phyloP scores from a whole-genome alignment of 176 grass and related monocot genomes.

The Juncus inflexus region DNA sequence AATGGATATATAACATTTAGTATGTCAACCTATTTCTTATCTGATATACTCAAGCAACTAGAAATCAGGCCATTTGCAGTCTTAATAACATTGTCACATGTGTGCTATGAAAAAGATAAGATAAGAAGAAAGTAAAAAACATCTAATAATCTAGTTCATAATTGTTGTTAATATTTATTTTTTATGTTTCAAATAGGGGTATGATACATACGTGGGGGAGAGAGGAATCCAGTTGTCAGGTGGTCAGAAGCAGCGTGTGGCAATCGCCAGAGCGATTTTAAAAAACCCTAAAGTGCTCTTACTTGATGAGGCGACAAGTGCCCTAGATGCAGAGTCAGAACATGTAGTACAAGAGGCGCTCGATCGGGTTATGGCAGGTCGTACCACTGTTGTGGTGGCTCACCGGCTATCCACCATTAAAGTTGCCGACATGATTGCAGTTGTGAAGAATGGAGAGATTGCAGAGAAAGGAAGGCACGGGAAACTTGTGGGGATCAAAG shows the following conservation, averaged over 20 bases:
- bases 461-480: conserved; percentile 39
- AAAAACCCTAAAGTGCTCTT: conserved; percentile 55
- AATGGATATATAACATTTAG: no score
- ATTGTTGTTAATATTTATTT: no score
- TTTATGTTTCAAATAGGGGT: conserved; percentile 2
- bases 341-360: conserved; percentile 41
- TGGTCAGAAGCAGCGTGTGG: conserved; percentile 54
- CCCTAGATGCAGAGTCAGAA: conserved; percentile 54
- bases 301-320: conserved; percentile 62
- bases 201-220: conserved; percentile 36
- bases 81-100: no score
- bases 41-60: no score
- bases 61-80: no score
- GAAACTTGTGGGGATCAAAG: conserved; percentile 18
- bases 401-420: conserved; percentile 43
- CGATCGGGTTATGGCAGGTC: conserved; percentile 30
- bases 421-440: conserved; percentile 30
- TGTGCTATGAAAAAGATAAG: no score
- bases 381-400: conserved; percentile 37
- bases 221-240: conserved; percentile 44
- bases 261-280: conserved; percentile 52
- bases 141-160: no score
- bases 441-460: conserved; percentile 37
- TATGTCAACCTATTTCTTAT: no score
- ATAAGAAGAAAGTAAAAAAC: no score